Evolutionary conservation across 2,329 filamentous ascomycete species (phyloP), one percentile per base, ranked within the genome.

Genomic region (Fusarium ramigenum): DNA sequence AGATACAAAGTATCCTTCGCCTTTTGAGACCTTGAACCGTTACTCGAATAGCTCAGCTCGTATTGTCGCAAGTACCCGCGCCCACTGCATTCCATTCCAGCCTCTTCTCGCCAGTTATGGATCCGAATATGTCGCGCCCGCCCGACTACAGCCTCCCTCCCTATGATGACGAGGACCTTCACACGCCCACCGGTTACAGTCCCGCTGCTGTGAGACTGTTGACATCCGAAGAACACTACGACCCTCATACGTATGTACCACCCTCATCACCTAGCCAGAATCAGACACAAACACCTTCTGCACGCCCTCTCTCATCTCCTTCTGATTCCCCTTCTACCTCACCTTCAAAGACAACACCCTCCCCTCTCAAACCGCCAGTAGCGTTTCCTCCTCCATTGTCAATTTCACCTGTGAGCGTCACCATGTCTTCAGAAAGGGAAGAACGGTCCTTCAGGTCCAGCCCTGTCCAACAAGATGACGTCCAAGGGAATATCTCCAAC

Each of bases 141-240:
- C 89, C 89, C 37, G 87, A 89, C 72, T 92, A 91, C 77, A 84
- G 84, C 71, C 83, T 89, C 60, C 87, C 87, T 25, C 81, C 81
- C 60, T 91, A 92, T 78, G 86, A 88, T 76, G 87, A 89, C 60
- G 87, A 89, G 58, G 73, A 79, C 57, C 62, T 77, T 67, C 82
- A 85, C 71, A 86, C 84, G 34, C 84, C 85, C 23, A 83, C 83
- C 43, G 83, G 84, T 66, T 82, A 85, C 63, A 87, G 87, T 77
- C 81, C 85, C 49, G 85, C 89, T 39, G 87, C 86, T 69, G 86
- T 92, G 61, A 86, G 90, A 76, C 83, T 92, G 76, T 83, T 92
- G 82, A 91, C 89, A 59, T 91, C 89, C 80, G 90, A 91, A 77
- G 89, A 90, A 52, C 82, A 86, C n/a, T 74, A 79, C 76, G 83